Conservation (phyloP, 495 filamentous ascomycete species). For the Trypethelium eluteriae region DNA sequence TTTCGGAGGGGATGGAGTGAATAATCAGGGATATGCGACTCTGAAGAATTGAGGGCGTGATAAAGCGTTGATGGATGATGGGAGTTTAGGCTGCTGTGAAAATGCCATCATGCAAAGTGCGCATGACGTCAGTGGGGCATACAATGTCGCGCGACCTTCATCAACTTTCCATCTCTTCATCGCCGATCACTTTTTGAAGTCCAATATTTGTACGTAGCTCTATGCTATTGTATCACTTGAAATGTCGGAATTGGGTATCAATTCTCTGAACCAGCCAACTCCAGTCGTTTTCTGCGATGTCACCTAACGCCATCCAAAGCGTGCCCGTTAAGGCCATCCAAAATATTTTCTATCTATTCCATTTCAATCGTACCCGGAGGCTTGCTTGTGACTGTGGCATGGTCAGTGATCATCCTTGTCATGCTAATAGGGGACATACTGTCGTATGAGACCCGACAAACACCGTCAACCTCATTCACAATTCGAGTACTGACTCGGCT, state of each 20-base stretch:
- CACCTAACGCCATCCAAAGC: neutral
- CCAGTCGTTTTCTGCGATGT: neutral
- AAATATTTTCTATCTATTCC: slow-evolving; percentile 42
- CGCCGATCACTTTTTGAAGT: too few species aligned
- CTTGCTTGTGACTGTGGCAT: slow-evolving; percentile 56
- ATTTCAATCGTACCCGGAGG: slow-evolving; percentile 74
- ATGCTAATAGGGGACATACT: slow-evolving; percentile 26
- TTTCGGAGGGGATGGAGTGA: neutral
- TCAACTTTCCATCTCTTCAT: neutral
- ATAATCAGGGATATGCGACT: neutral
- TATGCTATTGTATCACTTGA: neutral
- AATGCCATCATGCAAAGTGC: slow-evolving; percentile 4
- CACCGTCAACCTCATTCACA: slow-evolving; percentile 76
- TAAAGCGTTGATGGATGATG: neutral
- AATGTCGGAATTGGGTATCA: neutral
- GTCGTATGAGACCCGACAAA: slow-evolving; percentile 56
- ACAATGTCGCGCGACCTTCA: neutral
- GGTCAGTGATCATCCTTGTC: slow-evolving; percentile 18
- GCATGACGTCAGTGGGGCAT: slow-evolving; percentile 5
- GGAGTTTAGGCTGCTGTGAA: neutral
- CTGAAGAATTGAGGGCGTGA: neutral
- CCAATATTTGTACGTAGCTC: neutral
- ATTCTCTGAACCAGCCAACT: neutral
- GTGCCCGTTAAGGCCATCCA: neutral
- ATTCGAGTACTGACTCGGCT: slow-evolving; percentile 63